A percentile compares a stretch with the other conserved stretches of the same genome.
Conservation (phyloP, 768 basidiomycete genomes). For the Zangia roseola region DNA sequence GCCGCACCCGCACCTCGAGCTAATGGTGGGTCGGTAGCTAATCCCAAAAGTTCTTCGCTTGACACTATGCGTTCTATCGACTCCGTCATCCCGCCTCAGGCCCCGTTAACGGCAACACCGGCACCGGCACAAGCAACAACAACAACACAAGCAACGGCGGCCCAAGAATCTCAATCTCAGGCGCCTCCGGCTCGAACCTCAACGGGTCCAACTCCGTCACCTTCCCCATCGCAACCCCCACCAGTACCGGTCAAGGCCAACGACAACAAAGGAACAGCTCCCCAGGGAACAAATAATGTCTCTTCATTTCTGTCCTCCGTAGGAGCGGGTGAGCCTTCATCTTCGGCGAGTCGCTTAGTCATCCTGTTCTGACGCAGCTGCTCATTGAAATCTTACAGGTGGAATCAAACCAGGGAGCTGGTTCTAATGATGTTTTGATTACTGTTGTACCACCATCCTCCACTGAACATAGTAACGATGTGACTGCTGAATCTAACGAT, state of each 20-base stretch:
- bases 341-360: constrained; percentile 26
- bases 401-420: neutral
- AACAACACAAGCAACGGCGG: neutral
- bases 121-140: neutral
- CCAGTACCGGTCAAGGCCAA: constrained; percentile 7
- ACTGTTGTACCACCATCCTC: constrained; percentile 27
- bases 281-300: neutral
- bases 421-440: constrained; percentile 15
- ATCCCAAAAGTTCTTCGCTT: constrained; percentile 24
- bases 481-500: constrained; percentile 21
- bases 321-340: constrained; percentile 33
- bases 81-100: constrained; percentile 15
- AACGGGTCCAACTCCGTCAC: neutral
- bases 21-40: constrained; percentile 32
- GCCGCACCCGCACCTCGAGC: constrained; percentile 19
- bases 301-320: neutral
- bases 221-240: neutral
- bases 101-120: neutral
- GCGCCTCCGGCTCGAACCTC: neutral
- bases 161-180: neutral
- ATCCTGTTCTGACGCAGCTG: constrained; percentile 25
- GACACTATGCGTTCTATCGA: constrained; percentile 21
- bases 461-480: constrained; percentile 24
- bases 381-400: constrained; percentile 29
- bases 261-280: constrained; percentile 3